A percentile compares a stretch with the other conserved stretches of the same genome.
These are phyloP conservation scores for Cenchrus fungigraminus DNA, from an alignment of 176 grass and related monocot species.

Conservation along the genomic window DNA sequence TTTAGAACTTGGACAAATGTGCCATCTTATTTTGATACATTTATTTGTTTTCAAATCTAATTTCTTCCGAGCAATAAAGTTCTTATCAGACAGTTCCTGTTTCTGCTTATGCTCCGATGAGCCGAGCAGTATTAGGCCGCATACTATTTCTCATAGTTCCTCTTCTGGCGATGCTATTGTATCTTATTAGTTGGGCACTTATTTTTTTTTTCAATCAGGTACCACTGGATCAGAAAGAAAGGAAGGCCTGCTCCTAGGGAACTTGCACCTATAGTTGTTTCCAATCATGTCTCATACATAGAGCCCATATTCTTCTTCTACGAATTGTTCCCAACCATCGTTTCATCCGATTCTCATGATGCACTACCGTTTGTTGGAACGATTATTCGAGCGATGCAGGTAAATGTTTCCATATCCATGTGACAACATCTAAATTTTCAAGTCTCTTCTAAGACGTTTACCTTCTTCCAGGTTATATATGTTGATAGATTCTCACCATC, in stretches of 20 bases:
- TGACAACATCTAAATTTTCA: constrained; percentile 14
- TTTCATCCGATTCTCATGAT: constrained; percentile 97
- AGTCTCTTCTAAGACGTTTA: constrained; percentile 5
- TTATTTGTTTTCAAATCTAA: background rate
- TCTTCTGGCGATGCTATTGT: constrained; percentile 18
- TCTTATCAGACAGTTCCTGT: background rate
- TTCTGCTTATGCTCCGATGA: constrained; percentile 9
- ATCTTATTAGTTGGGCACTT: constrained; percentile 2
- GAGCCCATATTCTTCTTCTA: constrained; percentile 98
- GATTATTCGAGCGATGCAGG: constrained; percentile 99
- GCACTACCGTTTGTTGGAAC: constrained; percentile 91
- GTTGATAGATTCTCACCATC: constrained; percentile 93
- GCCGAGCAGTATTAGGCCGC: background rate
- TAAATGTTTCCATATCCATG: constrained; percentile 13
- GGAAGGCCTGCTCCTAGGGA: constrained; percentile 91
- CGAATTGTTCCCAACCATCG: constrained; percentile 95
- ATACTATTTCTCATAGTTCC: background rate
- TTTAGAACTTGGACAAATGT: background rate
- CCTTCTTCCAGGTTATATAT: constrained; percentile 87
- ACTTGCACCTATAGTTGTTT: constrained; percentile 88
- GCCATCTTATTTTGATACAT: background rate
- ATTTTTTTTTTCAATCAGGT: constrained; percentile 46
- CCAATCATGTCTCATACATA: constrained; percentile 96
- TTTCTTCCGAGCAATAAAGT: background rate
- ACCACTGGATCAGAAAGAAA: constrained; percentile 95